Percentiles rank a stretch among this genome's conserved stretches.
phyloP scores from a whole-genome alignment of 768 basidiomycete species.

The Suillus occidentalis region DNA sequence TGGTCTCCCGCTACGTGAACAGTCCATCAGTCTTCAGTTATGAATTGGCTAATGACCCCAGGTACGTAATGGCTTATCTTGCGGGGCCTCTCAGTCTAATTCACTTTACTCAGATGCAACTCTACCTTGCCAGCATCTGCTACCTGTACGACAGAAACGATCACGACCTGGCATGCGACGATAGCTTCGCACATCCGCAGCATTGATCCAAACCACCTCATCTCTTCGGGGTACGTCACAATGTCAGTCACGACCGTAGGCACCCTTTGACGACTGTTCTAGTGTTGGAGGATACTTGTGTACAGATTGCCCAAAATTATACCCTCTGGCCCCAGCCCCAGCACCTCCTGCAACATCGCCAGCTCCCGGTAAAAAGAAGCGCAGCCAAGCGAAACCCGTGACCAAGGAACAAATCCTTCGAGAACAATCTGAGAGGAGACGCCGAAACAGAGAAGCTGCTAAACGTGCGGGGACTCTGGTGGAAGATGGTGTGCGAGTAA shows the following conservation, averaged over 20 bases:
- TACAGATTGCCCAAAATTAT: slow-evolving; percentile 54
- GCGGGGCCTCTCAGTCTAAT: not conserved
- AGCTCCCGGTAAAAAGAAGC: slow-evolving; percentile 39
- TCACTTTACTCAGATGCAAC: slow-evolving; percentile 45
- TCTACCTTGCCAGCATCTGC: slow-evolving; percentile 47
- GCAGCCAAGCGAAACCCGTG: slow-evolving; percentile 35
- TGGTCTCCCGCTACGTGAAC: slow-evolving; percentile 57
- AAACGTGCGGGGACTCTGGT: slow-evolving; percentile 33
- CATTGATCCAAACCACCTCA: slow-evolving; percentile 63
- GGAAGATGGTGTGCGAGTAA: slow-evolving; percentile 46
- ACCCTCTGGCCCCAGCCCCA: slow-evolving; percentile 36
- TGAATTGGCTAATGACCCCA: slow-evolving; percentile 69
- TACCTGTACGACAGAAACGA: slow-evolving; percentile 47
- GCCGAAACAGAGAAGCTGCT: slow-evolving; percentile 40
- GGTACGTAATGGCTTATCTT: slow-evolving; percentile 33
- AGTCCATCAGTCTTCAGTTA: slow-evolving; percentile 52
- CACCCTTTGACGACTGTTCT: slow-evolving; percentile 18
- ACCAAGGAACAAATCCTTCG: slow-evolving; percentile 48
- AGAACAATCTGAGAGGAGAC: slow-evolving; percentile 48
- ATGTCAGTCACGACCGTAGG: slow-evolving; percentile 1
- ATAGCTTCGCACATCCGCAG: slow-evolving; percentile 45
- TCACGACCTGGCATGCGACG: slow-evolving; percentile 57
- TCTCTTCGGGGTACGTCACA: slow-evolving; percentile 55
- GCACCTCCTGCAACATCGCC: slow-evolving; percentile 42
- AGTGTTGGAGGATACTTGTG: slow-evolving; percentile 61